phyloP scores from a whole-genome alignment of 2,329 filamentous ascomycete genomes.

The Alternaria brassicicola region DNA sequence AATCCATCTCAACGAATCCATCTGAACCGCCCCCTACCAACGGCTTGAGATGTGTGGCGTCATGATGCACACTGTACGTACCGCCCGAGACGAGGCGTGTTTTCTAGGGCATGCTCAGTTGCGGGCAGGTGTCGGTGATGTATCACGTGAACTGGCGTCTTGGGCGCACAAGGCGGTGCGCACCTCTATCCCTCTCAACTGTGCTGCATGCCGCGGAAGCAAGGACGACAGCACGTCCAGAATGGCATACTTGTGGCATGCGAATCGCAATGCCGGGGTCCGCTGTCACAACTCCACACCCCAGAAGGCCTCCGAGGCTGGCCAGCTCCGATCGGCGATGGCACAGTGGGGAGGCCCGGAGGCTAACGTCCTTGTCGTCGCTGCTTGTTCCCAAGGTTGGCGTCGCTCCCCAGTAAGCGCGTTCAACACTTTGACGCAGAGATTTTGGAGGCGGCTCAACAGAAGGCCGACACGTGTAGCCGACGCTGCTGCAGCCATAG shows the following conservation, averaged over 20 bases:
- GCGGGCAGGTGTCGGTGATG: neutral
- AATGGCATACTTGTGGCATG: slow-evolving; percentile 2
- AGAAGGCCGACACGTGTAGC: slow-evolving; percentile 3
- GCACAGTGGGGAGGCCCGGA: slow-evolving; percentile 11
- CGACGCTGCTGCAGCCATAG: neutral
- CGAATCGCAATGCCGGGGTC: slow-evolving; percentile 4
- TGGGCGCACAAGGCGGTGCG: neutral
- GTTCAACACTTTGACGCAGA: slow-evolving; percentile 33
- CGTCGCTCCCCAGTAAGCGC: slow-evolving; percentile 30
- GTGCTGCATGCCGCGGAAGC: slow-evolving; percentile 1
- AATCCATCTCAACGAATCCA: neutral
- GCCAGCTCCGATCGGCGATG: slow-evolving; percentile 22
- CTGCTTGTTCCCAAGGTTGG: slow-evolving; percentile 22
- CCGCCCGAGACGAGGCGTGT: neutral
- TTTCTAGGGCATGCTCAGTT: neutral
- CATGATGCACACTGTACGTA: neutral
- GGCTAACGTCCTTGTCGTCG: slow-evolving; percentile 19
- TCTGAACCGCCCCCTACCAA: neutral
- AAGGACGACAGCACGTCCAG: neutral
- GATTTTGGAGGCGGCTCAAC: slow-evolving; percentile 7
- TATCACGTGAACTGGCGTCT: slow-evolving; percentile 14
- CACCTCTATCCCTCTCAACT: neutral
- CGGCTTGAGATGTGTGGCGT: neutral
- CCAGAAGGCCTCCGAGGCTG: slow-evolving; percentile 16
- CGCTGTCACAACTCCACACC: slow-evolving; percentile 14